phyloP scores from a whole-genome alignment of 805 yeast genomes.

The Komagataella populi region DNA sequence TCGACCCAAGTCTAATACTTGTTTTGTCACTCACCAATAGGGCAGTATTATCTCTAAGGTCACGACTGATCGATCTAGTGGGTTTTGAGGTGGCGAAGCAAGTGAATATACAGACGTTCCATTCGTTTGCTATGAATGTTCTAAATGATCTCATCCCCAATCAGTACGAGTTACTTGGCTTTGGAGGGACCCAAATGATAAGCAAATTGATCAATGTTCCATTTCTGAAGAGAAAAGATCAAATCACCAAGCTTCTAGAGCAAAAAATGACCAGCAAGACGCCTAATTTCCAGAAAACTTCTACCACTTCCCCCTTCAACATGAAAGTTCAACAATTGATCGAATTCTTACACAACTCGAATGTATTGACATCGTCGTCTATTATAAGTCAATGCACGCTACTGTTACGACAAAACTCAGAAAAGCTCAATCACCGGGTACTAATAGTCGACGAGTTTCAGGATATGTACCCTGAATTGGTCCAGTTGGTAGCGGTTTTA shows the following conservation, averaged over 20 bases:
- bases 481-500: slow-evolving; percentile 28
- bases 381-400: not conserved
- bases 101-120: slow-evolving; percentile 44
- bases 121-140: slow-evolving; percentile 41
- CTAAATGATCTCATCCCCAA: slow-evolving; percentile 21
- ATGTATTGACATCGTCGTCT: not conserved
- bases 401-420: not conserved
- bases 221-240: slow-evolving; percentile 1
- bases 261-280: not conserved
- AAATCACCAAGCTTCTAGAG: slow-evolving; percentile 9
- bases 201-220: not conserved
- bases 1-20: slow-evolving; percentile 40
- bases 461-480: slow-evolving; percentile 42
- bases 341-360: not conserved
- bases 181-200: not conserved
- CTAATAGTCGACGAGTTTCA: slow-evolving; percentile 65
- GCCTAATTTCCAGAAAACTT: not conserved
- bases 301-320: not conserved
- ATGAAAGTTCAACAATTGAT: not conserved
- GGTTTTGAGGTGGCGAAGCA: slow-evolving; percentile 18
- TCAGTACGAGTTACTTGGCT: slow-evolving; percentile 30
- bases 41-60: slow-evolving; percentile 37
- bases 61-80: slow-evolving; percentile 16
- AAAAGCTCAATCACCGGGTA: slow-evolving; percentile 15
- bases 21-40: slow-evolving; percentile 59